Evolutionary conservation across 768 basidiomycete genomes (phyloP), one percentile per base, ranked within the genome.

Genomic region (Thelephora ganbajun): DNA sequence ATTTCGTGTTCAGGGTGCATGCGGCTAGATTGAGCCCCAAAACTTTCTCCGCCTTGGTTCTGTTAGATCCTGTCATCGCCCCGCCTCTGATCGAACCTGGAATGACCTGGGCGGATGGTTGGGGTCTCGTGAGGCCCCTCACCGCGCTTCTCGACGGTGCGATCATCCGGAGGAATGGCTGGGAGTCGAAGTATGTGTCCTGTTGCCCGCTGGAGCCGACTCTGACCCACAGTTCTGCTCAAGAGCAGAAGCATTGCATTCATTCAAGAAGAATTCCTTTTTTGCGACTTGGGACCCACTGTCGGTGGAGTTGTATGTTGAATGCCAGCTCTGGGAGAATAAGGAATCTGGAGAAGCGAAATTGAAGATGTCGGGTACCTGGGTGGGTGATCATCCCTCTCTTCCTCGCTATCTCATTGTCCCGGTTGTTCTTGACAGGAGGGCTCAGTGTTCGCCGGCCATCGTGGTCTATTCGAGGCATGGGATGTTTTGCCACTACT

Each of bases 61-160:
- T 93, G 19, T 61, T 91, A 22, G 92, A 96, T 59, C 88, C 92
- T 0, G 76, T 93, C 58, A 76, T 86, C 34, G 45, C 52, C 1
- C 59, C 59, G 66, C 9, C 45, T 19, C 14, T 16, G 3, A 23
- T 14, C 1, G 6, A 26, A 18, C 33, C 6, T 12, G 13, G 14
- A 4, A 44, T 43, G 11, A 3, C 3, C 3, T 22, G 16, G 46
- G 48, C 6, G 45, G 18, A 11, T 46, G 19, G 37, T n/a, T 36
- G 18, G 35, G 47, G 26, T 43, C 18, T 4, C 35, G 14, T 13
- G 12, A 22, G n/a, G 11, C 20, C 41, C 30, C 19, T 48, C n/a
- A 19, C 35, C n/a, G 30, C 18, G 6, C 48, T 56, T 16, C 52
- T 69, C 1, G 34, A 54, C 1, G 72, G 69, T 6, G 79, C 85